Conservation (phyloP, 2,329 filamentous ascomycete genomes). For the Botryosphaeria agaves region DNA sequence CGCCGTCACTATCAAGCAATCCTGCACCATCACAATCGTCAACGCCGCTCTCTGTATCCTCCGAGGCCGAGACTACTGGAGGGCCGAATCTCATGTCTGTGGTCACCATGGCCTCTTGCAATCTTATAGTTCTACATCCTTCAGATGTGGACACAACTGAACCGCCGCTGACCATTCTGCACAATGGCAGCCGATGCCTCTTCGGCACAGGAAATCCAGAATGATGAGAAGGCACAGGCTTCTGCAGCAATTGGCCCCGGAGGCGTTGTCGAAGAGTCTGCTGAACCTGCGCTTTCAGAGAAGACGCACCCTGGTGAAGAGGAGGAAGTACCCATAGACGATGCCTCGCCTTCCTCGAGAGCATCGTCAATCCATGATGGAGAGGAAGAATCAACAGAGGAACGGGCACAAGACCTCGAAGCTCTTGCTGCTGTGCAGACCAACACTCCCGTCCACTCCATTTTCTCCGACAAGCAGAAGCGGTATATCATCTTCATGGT, state of each 20-base stretch:
- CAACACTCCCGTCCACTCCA: slow-evolving; percentile 12
- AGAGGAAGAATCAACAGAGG: not conserved
- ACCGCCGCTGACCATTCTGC: too few relatives aligned
- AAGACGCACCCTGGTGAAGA: not conserved
- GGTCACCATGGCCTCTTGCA: too few relatives aligned
- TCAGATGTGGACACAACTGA: too few relatives aligned
- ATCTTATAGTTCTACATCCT: too few relatives aligned
- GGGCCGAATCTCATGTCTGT: too few relatives aligned
- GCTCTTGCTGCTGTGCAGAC: slow-evolving; percentile 5
- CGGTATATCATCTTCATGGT: slow-evolving; percentile 31
- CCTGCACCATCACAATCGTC: too few relatives aligned
- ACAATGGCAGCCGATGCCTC: too few relatives aligned
- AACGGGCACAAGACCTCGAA: slow-evolving; percentile 6
- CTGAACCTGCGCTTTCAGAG: not conserved
- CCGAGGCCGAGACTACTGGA: too few relatives aligned
- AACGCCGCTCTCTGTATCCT: too few relatives aligned
- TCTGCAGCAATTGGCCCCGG: not conserved
- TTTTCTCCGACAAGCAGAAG: slow-evolving; percentile 23
- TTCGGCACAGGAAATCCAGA: not conserved
- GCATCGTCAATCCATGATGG: not conserved
- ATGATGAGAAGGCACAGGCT: not conserved
- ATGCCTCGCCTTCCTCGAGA: not conserved
- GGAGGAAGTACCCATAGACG: not conserved
- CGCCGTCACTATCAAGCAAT: too few relatives aligned
- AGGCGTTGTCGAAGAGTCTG: not conserved